Percentiles rank a stretch among this genome's conserved stretches.
phyloP scores from a whole-genome alignment of 2,329 filamentous ascomycete species.

The Hymenotorrendiella dingleyae region DNA sequence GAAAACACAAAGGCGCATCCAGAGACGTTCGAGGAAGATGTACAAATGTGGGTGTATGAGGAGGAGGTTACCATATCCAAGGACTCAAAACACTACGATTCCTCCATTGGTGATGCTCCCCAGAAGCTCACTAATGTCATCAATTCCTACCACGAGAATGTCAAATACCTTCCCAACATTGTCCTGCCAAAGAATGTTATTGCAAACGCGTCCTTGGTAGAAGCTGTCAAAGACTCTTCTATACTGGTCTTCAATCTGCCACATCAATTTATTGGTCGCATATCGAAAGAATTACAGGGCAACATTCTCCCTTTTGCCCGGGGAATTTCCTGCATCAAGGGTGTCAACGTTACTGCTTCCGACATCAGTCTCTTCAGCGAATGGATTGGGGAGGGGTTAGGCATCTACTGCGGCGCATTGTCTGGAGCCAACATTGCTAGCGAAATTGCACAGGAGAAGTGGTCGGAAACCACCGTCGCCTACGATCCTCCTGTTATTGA shows the following conservation, averaged over 20 bases:
- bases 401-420: slow-evolving; percentile 94
- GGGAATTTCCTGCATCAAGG: slow-evolving; percentile 97
- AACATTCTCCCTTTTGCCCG: slow-evolving; percentile 88
- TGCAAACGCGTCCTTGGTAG: slow-evolving; percentile 74
- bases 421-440: slow-evolving; percentile 94
- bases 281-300: slow-evolving; percentile 78
- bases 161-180: slow-evolving; percentile 95
- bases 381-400: slow-evolving; percentile 82
- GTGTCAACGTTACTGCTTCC: slow-evolving; percentile 83
- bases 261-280: slow-evolving; percentile 88
- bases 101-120: slow-evolving; percentile 51
- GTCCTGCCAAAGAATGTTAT: slow-evolving; percentile 74
- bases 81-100: slow-evolving; percentile 67
- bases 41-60: slow-evolving; percentile 99
- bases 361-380: slow-evolving; percentile 89
- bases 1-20: slow-evolving; percentile 79
- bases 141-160: slow-evolving; percentile 89
- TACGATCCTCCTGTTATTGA: slow-evolving; percentile 91
- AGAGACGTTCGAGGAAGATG: slow-evolving; percentile 76
- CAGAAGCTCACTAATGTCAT: slow-evolving; percentile 89
- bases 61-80: slow-evolving; percentile 74
- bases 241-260: slow-evolving; percentile 95
- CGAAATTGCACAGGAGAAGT: slow-evolving; percentile 93
- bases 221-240: slow-evolving; percentile 76
- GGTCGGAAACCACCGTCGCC: slow-evolving; percentile 93